Percentiles rank a stretch among this genome's conserved stretches.
phyloP scores from a whole-genome alignment of 805 yeast species.

The Cyberlindnera xishuangbannaensis region DNA sequence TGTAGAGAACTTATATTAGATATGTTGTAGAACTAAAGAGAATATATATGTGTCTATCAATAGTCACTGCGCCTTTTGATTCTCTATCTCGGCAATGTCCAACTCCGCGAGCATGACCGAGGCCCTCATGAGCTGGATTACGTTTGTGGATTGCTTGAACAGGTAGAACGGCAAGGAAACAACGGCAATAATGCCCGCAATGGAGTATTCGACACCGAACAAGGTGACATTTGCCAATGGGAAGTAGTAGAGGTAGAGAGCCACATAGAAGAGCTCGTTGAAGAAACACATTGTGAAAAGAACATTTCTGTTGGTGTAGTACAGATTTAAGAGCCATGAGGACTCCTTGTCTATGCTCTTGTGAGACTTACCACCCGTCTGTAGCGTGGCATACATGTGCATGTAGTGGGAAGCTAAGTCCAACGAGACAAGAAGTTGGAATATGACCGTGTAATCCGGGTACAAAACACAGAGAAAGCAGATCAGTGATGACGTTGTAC shows the following conservation, averaged over 20 bases:
- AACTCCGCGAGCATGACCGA: constrained; percentile 70
- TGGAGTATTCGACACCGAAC: constrained; percentile 38
- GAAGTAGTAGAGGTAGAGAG: constrained; percentile 74
- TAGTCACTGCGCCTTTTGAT: constrained; percentile 4
- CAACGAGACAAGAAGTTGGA: constrained; percentile 81
- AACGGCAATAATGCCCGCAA: constrained; percentile 53
- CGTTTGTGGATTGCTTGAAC: constrained; percentile 86
- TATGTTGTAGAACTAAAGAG: too few species aligned
- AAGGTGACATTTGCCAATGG: constrained; percentile 25
- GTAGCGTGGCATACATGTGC: constrained; percentile 95
- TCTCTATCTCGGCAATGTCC: constrained; percentile 43
- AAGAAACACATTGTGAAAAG: constrained; percentile 87
- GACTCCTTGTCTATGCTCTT: constrained; percentile 71
- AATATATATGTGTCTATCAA: background rate
- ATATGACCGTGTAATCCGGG: constrained; percentile 51
- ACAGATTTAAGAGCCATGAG: constrained; percentile 69
- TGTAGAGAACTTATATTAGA: too few species aligned
- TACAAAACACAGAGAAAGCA: constrained; percentile 79
- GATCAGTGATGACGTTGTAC: constrained; percentile 91
- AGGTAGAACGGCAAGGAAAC: constrained; percentile 80
- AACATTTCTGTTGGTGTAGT: constrained; percentile 81
- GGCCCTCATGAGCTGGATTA: constrained; percentile 84
- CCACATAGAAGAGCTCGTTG: constrained; percentile 90
- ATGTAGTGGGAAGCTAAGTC: constrained; percentile 93
- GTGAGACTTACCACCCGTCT: constrained; percentile 75